These are phyloP conservation scores for Erigeron canadensis DNA, from an alignment of 129 eudicot genomes.

Conservation along the genomic window DNA sequence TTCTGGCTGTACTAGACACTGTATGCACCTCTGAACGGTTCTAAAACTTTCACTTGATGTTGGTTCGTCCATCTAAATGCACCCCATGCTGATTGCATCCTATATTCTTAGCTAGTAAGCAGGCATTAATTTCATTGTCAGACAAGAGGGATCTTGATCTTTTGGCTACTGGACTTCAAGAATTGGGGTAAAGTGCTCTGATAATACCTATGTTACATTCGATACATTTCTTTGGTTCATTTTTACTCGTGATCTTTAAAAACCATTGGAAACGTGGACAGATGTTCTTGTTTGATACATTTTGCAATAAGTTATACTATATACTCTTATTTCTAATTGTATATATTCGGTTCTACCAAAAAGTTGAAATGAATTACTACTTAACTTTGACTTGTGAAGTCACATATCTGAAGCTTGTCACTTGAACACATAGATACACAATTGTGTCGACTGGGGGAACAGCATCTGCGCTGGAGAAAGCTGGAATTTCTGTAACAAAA, in stretches of 20 bases:
- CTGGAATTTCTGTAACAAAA: slow-evolving; percentile 80
- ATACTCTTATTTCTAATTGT: background rate
- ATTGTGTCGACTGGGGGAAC: slow-evolving; percentile 99
- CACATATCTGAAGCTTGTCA: slow-evolving; percentile 5
- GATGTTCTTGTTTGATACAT: background rate
- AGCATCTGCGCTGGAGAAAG: slow-evolving; percentile 76
- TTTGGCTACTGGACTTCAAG: slow-evolving; percentile 86
- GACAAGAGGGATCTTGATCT: slow-evolving; percentile 75
- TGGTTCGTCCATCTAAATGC: too few relatives aligned
- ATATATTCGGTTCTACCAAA: background rate
- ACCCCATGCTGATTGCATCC: too few relatives aligned
- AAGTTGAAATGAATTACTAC: background rate
- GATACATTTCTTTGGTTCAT: background rate
- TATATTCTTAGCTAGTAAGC: slow-evolving; percentile 68
- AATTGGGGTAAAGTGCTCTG: slow-evolving; percentile 61
- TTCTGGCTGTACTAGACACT: too few relatives aligned
- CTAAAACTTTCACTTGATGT: too few relatives aligned
- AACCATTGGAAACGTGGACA: background rate
- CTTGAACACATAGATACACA: slow-evolving; percentile 51
- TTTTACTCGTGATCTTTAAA: background rate
- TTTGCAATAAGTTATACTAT: background rate
- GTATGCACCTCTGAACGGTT: too few relatives aligned
- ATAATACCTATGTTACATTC: background rate
- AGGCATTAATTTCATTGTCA: slow-evolving; percentile 80
- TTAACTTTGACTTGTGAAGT: background rate